Evolutionary conservation across 2,329 filamentous ascomycete species (phyloP), one percentile per base, ranked within the genome.

Genomic region (Laburnicola sp.): DNA sequence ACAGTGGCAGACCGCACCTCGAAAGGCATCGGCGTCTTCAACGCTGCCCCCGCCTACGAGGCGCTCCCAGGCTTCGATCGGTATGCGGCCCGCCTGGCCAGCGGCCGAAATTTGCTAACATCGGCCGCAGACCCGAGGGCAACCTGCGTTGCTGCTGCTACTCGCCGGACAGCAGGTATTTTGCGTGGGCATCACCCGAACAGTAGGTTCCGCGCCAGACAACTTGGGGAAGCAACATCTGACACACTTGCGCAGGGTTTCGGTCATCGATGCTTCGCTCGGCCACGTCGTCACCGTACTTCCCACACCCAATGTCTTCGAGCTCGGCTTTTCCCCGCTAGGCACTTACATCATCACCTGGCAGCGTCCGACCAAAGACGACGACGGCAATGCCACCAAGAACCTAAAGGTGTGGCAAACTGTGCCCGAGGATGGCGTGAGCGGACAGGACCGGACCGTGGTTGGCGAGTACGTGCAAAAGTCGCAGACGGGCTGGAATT

Each of bases 331-430:
- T 77, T 99, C 94, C 25, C 94, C 93, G 4, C 81, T 86, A 49
- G 94, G 94, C 55, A 94, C 89, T 51, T 99, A 89, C 75, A 80
- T 97, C 71, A 96, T 96, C 71, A 97, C 94, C 47, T 97, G 92
- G 91, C 93, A 99, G 79, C 86, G 94, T 31, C 88, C 91, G 6
- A 82, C 84, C 60, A 97, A 97, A 79, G 93, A 97, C 68, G 93
- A 93, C 69, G 87, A 89, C 54, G 94, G 94, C 50, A 91, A 97
- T 74, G 91, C 94, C 39, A 87, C 85, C 63, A 97, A 96, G 83
- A 99, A 99, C 73, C 80, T 99, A 59, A 97, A 97, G 81, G 87
- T 99, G 64, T 99, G 94, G 94, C 86, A 86, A 70, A 91, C 89
- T 31, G 77, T 90, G 48, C 88, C 93, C 69, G 85, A 88, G 6